Evolutionary conservation across 192 early-diverging fungal genomes (phyloP).

Genomic region (Cladochytrium replicatum): DNA sequence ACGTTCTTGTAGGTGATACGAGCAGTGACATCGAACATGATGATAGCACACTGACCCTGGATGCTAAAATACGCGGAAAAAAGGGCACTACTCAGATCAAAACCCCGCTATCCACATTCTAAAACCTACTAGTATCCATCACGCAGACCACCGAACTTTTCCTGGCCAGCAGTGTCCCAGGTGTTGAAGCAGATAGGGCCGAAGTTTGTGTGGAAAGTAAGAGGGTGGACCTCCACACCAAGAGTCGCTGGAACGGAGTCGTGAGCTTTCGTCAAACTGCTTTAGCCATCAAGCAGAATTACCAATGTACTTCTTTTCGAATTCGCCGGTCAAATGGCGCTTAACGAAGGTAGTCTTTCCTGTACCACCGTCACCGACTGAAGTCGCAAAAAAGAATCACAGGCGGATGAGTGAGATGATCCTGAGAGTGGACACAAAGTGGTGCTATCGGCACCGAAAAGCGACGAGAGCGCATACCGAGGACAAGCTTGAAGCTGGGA

Average conservation of each 20-base stretch:
- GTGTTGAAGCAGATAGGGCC: slow-evolving; percentile 96
- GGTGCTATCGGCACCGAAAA: background rate
- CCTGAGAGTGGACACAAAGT: background rate
- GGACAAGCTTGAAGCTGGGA: slow-evolving; percentile 82
- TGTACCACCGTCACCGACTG: slow-evolving; percentile 95
- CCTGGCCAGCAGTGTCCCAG: slow-evolving; percentile 99
- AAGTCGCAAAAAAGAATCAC: background rate
- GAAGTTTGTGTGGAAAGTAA: slow-evolving; percentile 96
- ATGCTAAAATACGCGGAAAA: too few species aligned
- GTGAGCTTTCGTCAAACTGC: too few species aligned
- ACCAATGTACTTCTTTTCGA: slow-evolving; percentile 99
- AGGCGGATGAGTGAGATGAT: background rate
- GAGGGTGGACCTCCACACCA: slow-evolving; percentile 98
- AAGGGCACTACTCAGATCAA: too few species aligned
- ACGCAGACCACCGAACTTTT: slow-evolving; percentile 99
- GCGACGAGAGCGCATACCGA: slow-evolving; percentile 46
- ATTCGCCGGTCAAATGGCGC: slow-evolving; percentile 98
- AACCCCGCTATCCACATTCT: too few species aligned
- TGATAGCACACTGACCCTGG: slow-evolving; percentile 98
- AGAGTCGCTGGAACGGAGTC: slow-evolving; percentile 69
- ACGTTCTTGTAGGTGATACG: slow-evolving; percentile 99
- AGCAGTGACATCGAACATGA: slow-evolving; percentile 99
- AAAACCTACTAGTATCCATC: slow-evolving; percentile 91
- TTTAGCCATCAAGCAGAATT: too few species aligned
- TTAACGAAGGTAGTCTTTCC: slow-evolving; percentile 99